Evolutionary conservation across 2,329 filamentous ascomycete species (phyloP).

Genomic region (Aspergillus quadricinctus): DNA sequence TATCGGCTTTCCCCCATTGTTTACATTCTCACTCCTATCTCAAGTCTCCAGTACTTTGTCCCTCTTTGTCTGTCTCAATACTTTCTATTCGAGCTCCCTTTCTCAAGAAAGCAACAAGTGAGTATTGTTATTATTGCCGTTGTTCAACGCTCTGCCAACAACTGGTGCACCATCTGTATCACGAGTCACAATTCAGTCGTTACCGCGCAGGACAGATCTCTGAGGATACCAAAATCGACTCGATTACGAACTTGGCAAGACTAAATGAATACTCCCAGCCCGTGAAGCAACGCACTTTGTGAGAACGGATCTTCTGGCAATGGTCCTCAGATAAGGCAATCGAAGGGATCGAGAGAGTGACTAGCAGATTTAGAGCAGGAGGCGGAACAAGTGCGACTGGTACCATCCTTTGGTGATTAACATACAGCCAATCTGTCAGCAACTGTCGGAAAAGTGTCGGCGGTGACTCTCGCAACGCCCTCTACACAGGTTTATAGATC

Average conservation of each 20-base stretch:
- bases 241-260: neutral
- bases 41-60: neutral
- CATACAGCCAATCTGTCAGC: neutral
- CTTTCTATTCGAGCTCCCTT: constrained; percentile 1
- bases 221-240: neutral
- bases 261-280: neutral
- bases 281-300: neutral
- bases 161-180: neutral
- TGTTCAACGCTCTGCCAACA: neutral
- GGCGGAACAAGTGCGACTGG: neutral
- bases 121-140: neutral
- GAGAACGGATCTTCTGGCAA: neutral
- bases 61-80: constrained; percentile 2
- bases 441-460: neutral
- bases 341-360: neutral
- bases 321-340: neutral
- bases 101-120: neutral
- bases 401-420: neutral
- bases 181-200: neutral
- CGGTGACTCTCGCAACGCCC: neutral
- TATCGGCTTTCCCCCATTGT: neutral
- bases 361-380: neutral
- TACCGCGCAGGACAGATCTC: neutral
- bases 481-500: neutral
- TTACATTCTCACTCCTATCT: neutral